These are phyloP conservation scores for Hericium alpestre DNA, from an alignment of 768 basidiomycete species.

Conservation along the genomic window DNA sequence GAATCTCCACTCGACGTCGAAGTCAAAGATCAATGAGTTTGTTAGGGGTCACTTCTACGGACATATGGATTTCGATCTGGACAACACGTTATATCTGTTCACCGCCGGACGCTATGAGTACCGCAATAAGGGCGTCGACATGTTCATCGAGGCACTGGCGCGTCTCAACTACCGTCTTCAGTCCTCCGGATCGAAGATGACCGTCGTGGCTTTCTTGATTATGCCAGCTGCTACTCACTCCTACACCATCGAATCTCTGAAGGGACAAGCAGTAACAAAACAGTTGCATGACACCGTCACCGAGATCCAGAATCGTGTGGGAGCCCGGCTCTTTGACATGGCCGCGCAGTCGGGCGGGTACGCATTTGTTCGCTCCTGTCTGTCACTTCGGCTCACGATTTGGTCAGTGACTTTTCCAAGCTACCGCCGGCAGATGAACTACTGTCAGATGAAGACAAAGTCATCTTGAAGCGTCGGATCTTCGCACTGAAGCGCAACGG, in stretches of 20 bases:
- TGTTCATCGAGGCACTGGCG: slow-evolving; percentile 97
- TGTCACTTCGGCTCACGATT: background rate
- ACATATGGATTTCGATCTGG: slow-evolving; percentile 91
- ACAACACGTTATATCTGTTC: slow-evolving; percentile 90
- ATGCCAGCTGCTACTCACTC: slow-evolving; percentile 95
- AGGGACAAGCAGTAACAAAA: slow-evolving; percentile 94
- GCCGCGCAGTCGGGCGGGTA: slow-evolving; percentile 88
- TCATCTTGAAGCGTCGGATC: slow-evolving; percentile 89
- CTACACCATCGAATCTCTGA: slow-evolving; percentile 95
- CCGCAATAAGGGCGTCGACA: slow-evolving; percentile 98
- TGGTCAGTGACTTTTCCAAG: slow-evolving; percentile 55
- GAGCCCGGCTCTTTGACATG: slow-evolving; percentile 86
- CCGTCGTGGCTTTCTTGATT: slow-evolving; percentile 97
- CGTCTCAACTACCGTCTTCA: slow-evolving; percentile 64
- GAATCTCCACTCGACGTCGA: slow-evolving; percentile 84
- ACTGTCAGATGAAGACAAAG: slow-evolving; percentile 84
- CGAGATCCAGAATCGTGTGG: slow-evolving; percentile 90
- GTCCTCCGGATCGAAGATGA: slow-evolving; percentile 55
- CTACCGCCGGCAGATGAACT: slow-evolving; percentile 67
- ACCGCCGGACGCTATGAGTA: slow-evolving; percentile 99
- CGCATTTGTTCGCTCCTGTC: slow-evolving; percentile 16
- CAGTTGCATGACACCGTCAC: slow-evolving; percentile 92
- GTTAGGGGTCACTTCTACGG: slow-evolving; percentile 97
- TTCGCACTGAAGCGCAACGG: slow-evolving; percentile 93
- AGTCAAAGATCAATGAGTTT: slow-evolving; percentile 98